These are phyloP conservation scores for Chaetoceros muelleri DNA, from an alignment of 108 stramenopile species.

Conservation along the genomic window DNA sequence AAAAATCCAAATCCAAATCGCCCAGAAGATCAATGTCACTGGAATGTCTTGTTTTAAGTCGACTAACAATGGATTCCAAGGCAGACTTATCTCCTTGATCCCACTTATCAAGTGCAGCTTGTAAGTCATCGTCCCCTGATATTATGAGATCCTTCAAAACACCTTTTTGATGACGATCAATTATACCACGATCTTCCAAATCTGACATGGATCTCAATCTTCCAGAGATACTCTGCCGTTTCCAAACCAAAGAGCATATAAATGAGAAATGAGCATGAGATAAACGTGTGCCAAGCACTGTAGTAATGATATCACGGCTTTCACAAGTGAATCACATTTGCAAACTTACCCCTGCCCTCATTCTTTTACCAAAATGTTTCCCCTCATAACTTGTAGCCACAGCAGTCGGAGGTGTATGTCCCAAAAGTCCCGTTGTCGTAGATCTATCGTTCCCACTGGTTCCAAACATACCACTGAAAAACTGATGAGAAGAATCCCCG, in stretches of 20 bases:
- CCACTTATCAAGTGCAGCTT: conserved; percentile 77
- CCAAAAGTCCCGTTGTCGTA: neutral
- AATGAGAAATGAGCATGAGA: neutral
- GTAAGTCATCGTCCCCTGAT: conserved; percentile 66
- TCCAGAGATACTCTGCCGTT: conserved; percentile 60
- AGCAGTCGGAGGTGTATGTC: conserved; percentile 63
- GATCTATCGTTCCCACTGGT: neutral
- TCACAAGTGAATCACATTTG: conserved; percentile 1
- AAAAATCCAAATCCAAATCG: conserved; percentile 80
- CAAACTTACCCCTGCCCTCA: conserved; percentile 64
- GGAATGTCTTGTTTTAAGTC: conserved; percentile 31
- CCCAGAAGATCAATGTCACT: conserved; percentile 72
- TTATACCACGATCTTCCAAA: conserved; percentile 76
- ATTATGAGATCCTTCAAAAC: conserved; percentile 87
- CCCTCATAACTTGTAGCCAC: conserved; percentile 61
- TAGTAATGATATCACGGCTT: no score
- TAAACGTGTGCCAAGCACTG: no score
- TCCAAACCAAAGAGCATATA: neutral
- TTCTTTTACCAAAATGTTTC: conserved; percentile 71
- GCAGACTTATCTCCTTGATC: conserved; percentile 69
- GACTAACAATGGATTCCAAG: conserved; percentile 67
- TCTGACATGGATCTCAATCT: conserved; percentile 72
- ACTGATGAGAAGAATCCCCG: neutral
- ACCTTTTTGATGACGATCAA: conserved; percentile 74
- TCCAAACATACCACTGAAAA: neutral